Percentiles rank a stretch among this genome's conserved stretches.
These are phyloP conservation scores for Talaromyces sp. DNA, from an alignment of 2,329 filamentous ascomycete species.

Conservation along the genomic window DNA sequence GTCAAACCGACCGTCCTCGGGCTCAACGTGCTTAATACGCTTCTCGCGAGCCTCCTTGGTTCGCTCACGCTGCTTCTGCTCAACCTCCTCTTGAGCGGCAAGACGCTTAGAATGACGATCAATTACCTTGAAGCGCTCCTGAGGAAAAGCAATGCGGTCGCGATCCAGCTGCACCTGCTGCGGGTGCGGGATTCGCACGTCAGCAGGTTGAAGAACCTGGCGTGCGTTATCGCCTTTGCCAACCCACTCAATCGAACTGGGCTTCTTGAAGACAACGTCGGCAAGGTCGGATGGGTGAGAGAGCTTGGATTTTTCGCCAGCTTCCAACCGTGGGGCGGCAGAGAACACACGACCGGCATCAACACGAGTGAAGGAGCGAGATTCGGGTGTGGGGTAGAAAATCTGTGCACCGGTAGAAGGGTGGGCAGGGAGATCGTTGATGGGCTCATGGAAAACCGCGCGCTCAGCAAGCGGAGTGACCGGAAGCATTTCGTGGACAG, in stretches of 20 bases:
- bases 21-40: slow-evolving; percentile 46
- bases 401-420: slow-evolving; percentile 57
- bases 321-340: slow-evolving; percentile 43
- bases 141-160: slow-evolving; percentile 42
- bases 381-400: slow-evolving; percentile 67
- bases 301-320: slow-evolving; percentile 23
- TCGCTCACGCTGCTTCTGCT: slow-evolving; percentile 41
- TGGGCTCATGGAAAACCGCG: slow-evolving; percentile 58
- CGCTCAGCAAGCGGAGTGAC: slow-evolving; percentile 56
- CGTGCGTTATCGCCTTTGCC: slow-evolving; percentile 48
- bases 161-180: slow-evolving; percentile 57
- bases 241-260: slow-evolving; percentile 42
- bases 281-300: slow-evolving; percentile 35
- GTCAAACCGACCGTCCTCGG: slow-evolving; percentile 57
- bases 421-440: slow-evolving; percentile 66
- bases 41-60: slow-evolving; percentile 49
- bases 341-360: slow-evolving; percentile 66
- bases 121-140: slow-evolving; percentile 35
- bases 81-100: slow-evolving; percentile 42
- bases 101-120: slow-evolving; percentile 50
- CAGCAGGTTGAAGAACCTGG: slow-evolving; percentile 61
- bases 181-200: slow-evolving; percentile 66
- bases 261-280: slow-evolving; percentile 36
- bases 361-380: slow-evolving; percentile 65
- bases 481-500: slow-evolving; percentile 79